Evolutionary conservation across 2,329 filamentous ascomycete species (phyloP), one percentile per base, ranked within the genome.

Genomic region (Onygenales sp.): DNA sequence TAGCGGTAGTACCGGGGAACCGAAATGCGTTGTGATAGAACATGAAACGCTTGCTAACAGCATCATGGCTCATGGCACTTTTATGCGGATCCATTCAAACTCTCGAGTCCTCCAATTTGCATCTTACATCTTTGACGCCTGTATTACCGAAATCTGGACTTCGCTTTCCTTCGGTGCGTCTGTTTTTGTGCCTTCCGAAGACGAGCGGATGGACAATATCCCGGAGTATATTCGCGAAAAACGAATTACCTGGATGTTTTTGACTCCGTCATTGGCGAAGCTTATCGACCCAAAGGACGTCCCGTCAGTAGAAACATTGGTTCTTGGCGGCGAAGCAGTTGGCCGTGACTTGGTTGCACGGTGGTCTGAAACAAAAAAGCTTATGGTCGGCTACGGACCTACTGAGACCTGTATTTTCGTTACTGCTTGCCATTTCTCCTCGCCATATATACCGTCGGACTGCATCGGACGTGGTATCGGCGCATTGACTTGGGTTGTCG

Each of bases 1-100:
- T 51, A 88, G 84, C 7, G 90, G 90, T 7, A 95, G 89, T 0
- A 95, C 90, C 0, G 89, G 90, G 0, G 73, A 87, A 50, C 89
- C 89, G 1, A 95, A 95, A 68, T 89, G 89, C 5, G 89, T 94
- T 11, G 36, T 51, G 11, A 42, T 51, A 11, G 48, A 43, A 32
- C 35, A 51, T 14, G 7, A 13, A n/a, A n/a, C 47, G 13, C n/a
- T 50, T 38, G 11, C 13, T 32, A 39, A 27, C n/a, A 41, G 47
- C 11, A 21, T 41, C 13, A 8, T 8, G 11, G 31, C 13, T n/a
- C 47, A 50, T 31, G 17, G n/a, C 10, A 7, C 11, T 10, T 14
- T 31, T 8, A 21, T 51, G 9, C 6, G 21, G 13, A 42, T 51
- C 14, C n/a, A 43, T 10, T 27, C 36, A 7, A 27, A 10, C 36